phyloP scores from a whole-genome alignment of 73 alveolate species.

The Paramecium octaurelia region DNA sequence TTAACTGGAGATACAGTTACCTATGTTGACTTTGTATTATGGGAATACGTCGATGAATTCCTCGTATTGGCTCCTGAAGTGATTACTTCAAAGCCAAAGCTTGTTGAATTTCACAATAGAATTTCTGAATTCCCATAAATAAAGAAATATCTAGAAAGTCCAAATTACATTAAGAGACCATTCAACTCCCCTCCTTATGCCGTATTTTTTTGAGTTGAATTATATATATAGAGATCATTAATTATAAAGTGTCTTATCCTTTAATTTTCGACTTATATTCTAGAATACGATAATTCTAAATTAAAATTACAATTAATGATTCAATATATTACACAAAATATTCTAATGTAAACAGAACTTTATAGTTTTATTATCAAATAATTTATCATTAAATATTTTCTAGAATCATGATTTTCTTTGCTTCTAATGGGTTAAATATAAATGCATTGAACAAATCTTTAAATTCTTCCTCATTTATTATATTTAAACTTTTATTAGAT shows the following conservation, averaged over 20 bases:
- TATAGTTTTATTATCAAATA: background rate
- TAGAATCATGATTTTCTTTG: background rate
- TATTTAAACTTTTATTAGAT: background rate
- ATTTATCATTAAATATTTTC: background rate
- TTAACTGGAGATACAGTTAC: slow-evolving; percentile 51
- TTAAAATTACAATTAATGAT: background rate
- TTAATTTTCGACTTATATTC: background rate
- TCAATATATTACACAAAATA: too few species aligned
- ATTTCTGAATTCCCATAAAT: background rate
- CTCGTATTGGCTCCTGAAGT: background rate
- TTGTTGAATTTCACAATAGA: slow-evolving; percentile 29
- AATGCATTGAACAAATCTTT: background rate
- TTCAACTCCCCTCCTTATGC: background rate
- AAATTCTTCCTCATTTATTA: background rate
- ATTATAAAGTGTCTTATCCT: background rate
- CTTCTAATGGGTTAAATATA: background rate
- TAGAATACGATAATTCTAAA: background rate
- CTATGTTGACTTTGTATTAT: slow-evolving; percentile 41
- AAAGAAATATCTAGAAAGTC: background rate
- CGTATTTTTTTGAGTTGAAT: background rate
- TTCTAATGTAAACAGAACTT: background rate
- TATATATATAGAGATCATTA: background rate
- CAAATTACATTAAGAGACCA: slow-evolving; percentile 3
- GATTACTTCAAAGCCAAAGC: background rate
- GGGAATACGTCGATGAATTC: slow-evolving; percentile 39